phyloP scores from a whole-genome alignment of 2,329 filamentous ascomycete species.

The Colletotrichum tamarilloi region DNA sequence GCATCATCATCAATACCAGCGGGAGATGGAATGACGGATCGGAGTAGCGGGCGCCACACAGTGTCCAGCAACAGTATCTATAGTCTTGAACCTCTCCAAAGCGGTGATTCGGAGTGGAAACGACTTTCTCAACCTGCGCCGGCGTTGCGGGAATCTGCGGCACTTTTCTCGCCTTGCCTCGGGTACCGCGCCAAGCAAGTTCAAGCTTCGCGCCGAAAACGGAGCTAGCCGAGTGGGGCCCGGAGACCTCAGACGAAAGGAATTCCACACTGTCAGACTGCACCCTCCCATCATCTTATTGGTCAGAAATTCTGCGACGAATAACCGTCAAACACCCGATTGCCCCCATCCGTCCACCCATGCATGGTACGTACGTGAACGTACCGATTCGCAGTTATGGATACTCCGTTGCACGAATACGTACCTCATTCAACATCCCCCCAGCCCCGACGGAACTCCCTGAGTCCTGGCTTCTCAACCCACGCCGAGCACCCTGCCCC shows the following conservation, averaged over 20 bases:
- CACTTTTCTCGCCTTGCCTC: constrained; percentile 19
- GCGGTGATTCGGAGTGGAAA: neutral
- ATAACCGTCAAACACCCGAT: neutral
- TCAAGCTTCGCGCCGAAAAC: constrained; percentile 34
- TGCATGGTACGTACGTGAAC: neutral
- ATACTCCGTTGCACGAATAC: too few species aligned
- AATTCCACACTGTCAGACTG: neutral
- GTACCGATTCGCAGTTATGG: too few species aligned
- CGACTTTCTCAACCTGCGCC: neutral
- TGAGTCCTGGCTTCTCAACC: neutral
- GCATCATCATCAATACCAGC: constrained; percentile 1
- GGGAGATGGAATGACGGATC: constrained; percentile 28
- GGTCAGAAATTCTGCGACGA: neutral
- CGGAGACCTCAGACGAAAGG: neutral
- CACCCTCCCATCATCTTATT: neutral
- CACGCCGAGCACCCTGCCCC: neutral
- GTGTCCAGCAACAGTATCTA: neutral
- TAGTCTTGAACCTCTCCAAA: neutral
- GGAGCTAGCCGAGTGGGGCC: constrained; percentile 16
- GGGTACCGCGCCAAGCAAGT: constrained; percentile 30
- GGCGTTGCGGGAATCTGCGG: constrained; percentile 16
- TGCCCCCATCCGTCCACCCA: too few species aligned
- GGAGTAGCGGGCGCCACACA: neutral
- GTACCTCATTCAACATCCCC: too few species aligned
- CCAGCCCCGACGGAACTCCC: neutral